Evolutionary conservation across 1,284 basidiomycete species (phyloP).

Genomic region (Apiotrichum gamsii): DNA sequence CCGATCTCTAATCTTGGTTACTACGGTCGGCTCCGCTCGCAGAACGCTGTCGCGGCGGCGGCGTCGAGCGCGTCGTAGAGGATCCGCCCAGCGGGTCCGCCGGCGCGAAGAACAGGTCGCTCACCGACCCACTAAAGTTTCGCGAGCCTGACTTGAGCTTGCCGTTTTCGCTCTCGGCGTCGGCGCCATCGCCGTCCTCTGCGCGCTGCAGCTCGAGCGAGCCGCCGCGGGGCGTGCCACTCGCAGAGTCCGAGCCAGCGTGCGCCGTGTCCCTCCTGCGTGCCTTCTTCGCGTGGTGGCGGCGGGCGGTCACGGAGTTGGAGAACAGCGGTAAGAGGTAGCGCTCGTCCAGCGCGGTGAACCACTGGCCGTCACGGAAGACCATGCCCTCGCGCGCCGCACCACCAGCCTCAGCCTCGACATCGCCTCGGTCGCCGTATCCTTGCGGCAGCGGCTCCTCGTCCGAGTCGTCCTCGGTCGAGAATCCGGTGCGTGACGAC

Average conservation of each 20-base stretch:
- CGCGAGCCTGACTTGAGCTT: constrained; percentile 36
- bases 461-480: constrained; percentile 57
- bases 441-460: constrained; percentile 62
- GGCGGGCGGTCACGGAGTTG: constrained; percentile 82
- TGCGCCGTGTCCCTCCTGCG: constrained; percentile 37
- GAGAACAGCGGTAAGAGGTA: constrained; percentile 92
- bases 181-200: constrained; percentile 22
- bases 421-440: constrained; percentile 53
- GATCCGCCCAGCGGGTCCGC: constrained; percentile 11
- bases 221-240: constrained; percentile 24
- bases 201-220: constrained; percentile 30
- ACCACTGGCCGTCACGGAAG: constrained; percentile 72
- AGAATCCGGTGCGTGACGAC: constrained; percentile 38
- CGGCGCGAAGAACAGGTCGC: constrained; percentile 38
- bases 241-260: constrained; percentile 26
- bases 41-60: too few species aligned
- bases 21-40: too few species aligned
- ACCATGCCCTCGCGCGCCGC: constrained; percentile 41
- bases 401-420: constrained; percentile 12
- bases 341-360: constrained; percentile 88
- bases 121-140: constrained; percentile 42
- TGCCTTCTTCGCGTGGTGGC: constrained; percentile 73
- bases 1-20: too few species aligned
- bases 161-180: constrained; percentile 44
- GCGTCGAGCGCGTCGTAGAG: background rate